These are phyloP conservation scores for Chernovozyma sophiae-reginae DNA, from an alignment of 1,139 yeast genomes.

Conservation along the genomic window DNA sequence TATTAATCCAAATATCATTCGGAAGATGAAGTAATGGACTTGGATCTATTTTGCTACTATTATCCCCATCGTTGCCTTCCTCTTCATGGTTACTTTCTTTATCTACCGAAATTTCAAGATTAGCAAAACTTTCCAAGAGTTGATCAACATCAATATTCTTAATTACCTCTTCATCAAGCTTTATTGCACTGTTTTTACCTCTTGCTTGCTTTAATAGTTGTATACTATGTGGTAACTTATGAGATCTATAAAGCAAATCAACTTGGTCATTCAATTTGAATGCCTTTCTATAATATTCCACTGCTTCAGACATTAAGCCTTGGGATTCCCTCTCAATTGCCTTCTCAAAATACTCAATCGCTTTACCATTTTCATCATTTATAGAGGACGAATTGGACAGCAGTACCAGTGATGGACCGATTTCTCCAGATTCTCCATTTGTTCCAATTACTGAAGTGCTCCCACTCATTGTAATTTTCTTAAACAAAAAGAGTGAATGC, in stretches of 20 bases:
- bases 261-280: constrained; percentile 63
- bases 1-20: constrained; percentile 55
- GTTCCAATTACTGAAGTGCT: constrained; percentile 8
- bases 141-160: constrained; percentile 35
- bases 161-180: constrained; percentile 29
- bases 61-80: constrained; percentile 20
- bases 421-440: not conserved
- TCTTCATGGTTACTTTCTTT: constrained; percentile 1
- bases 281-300: constrained; percentile 68
- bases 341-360: constrained; percentile 60
- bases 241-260: constrained; percentile 60
- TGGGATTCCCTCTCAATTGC: constrained; percentile 70
- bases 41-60: constrained; percentile 32
- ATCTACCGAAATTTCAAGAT: constrained; percentile 12
- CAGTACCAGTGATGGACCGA: not conserved
- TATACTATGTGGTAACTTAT: constrained; percentile 34
- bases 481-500: too few species aligned
- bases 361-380: constrained; percentile 26
- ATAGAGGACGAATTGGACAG: not conserved
- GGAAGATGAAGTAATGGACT: constrained; percentile 58
- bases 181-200: constrained; percentile 27
- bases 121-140: constrained; percentile 29
- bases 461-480: constrained; percentile 12
- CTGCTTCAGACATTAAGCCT: constrained; percentile 81
- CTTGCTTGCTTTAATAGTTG: constrained; percentile 22